Evolutionary conservation across 345 rosid species (phyloP).

Genomic region (Toxicodendron radicans): DNA sequence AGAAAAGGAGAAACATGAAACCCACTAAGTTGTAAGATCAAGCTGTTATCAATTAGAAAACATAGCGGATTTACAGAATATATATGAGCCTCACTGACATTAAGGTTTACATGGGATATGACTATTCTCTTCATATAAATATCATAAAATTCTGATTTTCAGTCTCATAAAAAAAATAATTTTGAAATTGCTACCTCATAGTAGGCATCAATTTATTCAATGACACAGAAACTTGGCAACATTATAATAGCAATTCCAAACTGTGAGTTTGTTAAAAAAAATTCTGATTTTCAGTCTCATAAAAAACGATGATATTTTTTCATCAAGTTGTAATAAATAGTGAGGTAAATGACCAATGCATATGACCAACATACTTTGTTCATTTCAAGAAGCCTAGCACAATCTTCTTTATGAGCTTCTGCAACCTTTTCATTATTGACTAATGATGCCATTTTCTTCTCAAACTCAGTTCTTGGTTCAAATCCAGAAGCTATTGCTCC

Average conservation of each 20-base stretch:
- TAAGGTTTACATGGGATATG: background rate
- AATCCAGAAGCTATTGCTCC: constrained; percentile 94
- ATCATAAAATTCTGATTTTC: background rate
- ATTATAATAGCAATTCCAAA: background rate
- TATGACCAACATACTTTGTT: constrained; percentile 52
- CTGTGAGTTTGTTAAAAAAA: background rate
- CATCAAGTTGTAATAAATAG: background rate
- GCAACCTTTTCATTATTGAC: constrained; percentile 55
- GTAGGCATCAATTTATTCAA: background rate
- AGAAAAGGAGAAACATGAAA: constrained; percentile 5
- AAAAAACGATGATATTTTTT: too few species aligned
- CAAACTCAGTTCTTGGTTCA: constrained; percentile 90
- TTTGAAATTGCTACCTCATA: background rate
- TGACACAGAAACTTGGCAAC: background rate
- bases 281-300: too few species aligned
- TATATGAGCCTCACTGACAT: background rate
- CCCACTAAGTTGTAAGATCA: constrained; percentile 6
- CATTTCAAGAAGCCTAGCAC: constrained; percentile 79
- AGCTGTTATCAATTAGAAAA: background rate
- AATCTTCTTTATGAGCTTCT: constrained; percentile 85
- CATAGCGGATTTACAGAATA: background rate
- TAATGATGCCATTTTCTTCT: constrained; percentile 84
- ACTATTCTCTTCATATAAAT: background rate
- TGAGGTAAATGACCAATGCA: constrained; percentile 2
- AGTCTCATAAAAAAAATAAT: background rate